Conservation (phyloP, 192 early-diverging fungal genomes). For the Thamnidium elegans region DNA sequence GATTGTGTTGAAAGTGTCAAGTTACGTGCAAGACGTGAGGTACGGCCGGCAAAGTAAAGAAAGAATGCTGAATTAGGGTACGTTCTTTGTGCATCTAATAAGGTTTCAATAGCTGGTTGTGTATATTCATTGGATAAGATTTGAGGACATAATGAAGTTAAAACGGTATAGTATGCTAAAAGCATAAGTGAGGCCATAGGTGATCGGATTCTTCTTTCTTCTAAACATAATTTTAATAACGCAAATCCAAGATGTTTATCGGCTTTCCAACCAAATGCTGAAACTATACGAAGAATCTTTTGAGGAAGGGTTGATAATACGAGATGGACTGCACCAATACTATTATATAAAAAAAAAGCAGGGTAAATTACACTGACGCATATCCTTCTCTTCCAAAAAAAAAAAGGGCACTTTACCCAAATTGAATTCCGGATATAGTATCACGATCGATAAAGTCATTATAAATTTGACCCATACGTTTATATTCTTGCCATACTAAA, state of each 20-base stretch:
- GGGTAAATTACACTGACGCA: neutral
- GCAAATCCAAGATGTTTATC: constrained; percentile 53
- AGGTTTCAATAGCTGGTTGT: constrained; percentile 27
- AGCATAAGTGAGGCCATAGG: constrained; percentile 50
- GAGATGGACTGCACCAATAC: constrained; percentile 40
- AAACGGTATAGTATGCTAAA: constrained; percentile 25
- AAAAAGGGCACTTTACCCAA: constrained; percentile 34
- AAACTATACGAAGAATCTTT: constrained; percentile 49
- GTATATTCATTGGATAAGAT: constrained; percentile 22
- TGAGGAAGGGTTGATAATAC: constrained; percentile 46
- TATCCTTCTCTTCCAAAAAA: neutral
- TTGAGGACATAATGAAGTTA: constrained; percentile 32
- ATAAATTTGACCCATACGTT: constrained; percentile 37
- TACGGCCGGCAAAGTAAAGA: constrained; percentile 48
- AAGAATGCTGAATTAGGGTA: constrained; percentile 52
- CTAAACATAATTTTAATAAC: constrained; percentile 43
- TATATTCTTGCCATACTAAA: constrained; percentile 41
- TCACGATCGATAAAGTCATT: constrained; percentile 35
- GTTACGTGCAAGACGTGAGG: constrained; percentile 38
- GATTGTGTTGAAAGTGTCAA: constrained; percentile 41
- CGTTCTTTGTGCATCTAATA: constrained; percentile 41
- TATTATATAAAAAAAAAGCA: constrained; percentile 3
- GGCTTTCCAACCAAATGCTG: constrained; percentile 52
- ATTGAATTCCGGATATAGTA: constrained; percentile 40
- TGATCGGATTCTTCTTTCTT: constrained; percentile 47